Evolutionary conservation across 257 asterid genomes (phyloP).

Genomic region (Penstemon eatonii): DNA sequence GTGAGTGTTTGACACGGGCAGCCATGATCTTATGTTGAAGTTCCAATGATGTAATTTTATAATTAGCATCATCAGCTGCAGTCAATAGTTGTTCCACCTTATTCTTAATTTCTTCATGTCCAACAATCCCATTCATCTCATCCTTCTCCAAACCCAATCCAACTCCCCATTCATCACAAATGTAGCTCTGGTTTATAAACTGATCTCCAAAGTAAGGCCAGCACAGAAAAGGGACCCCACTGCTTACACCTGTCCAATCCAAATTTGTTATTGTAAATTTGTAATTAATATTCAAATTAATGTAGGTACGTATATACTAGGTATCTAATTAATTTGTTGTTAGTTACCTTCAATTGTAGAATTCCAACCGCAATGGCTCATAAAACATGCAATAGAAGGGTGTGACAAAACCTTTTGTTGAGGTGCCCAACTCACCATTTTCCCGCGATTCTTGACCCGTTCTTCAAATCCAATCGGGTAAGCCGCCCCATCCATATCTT

Average conservation of each 20-base stretch:
- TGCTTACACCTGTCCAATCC: constrained; percentile 1
- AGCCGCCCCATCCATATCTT: background rate
- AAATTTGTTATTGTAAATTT: too few relatives aligned
- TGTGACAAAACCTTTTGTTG: constrained; percentile 26
- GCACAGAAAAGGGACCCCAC: constrained; percentile 27
- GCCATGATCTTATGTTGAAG: constrained; percentile 32
- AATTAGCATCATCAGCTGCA: constrained; percentile 15
- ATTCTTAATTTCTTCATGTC: constrained; percentile 29
- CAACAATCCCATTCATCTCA: constrained; percentile 35
- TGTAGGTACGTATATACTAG: too few relatives aligned
- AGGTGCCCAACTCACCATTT: constrained; percentile 27
- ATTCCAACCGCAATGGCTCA: constrained; percentile 33
- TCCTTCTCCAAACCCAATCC: constrained; percentile 24
- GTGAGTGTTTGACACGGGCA: constrained; percentile 33
- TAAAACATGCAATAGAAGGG: constrained; percentile 29
- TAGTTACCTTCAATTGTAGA: constrained; percentile 23
- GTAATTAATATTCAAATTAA: too few relatives aligned
- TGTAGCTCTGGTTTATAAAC: constrained; percentile 21
- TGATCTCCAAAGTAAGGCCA: constrained; percentile 27
- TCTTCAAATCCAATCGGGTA: constrained; percentile 15
- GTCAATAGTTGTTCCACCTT: constrained; percentile 39
- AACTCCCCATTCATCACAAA: constrained; percentile 22
- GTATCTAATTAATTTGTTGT: too few relatives aligned
- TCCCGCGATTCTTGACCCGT: background rate
- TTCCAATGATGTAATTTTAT: constrained; percentile 31